Evolutionary conservation across 106 monocot species (phyloP).

Genomic region (Apostasia shenzhenica): DNA sequence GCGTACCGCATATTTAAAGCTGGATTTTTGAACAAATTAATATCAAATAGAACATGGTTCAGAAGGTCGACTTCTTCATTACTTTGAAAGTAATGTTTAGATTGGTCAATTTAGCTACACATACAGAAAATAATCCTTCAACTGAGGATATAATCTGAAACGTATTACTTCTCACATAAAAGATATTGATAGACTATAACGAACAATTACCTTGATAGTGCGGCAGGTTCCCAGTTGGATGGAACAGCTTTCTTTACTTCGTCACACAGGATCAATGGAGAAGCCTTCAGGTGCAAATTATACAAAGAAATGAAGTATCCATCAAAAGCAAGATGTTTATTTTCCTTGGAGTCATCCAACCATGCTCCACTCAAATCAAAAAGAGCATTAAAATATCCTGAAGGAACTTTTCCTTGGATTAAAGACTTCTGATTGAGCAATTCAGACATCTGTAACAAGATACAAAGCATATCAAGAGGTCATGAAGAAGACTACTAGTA

Average conservation of each 20-base stretch:
- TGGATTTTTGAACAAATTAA: not conserved
- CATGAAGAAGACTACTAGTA: not conserved
- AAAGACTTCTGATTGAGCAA: conserved; percentile 80
- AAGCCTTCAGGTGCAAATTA: conserved; percentile 73
- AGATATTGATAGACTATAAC: not conserved
- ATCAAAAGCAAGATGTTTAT: conserved; percentile 81
- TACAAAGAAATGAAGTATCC: conserved; percentile 86
- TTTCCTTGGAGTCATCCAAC: conserved; percentile 66
- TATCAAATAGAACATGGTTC: not conserved
- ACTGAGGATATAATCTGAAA: not conserved
- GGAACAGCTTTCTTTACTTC: conserved; percentile 86
- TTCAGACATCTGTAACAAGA: conserved; percentile 72
- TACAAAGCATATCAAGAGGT: not conserved
- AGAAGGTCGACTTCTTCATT: not conserved
- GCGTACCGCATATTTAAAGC: not conserved
- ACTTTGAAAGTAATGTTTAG: not conserved
- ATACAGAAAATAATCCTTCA: not conserved
- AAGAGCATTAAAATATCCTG: conserved; percentile 89
- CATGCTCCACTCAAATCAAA: conserved; percentile 81
- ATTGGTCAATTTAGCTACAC: not conserved
- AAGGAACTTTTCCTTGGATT: conserved; percentile 86
- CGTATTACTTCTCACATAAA: not conserved
- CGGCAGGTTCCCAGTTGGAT: conserved; percentile 74
- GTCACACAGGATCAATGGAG: conserved; percentile 64
- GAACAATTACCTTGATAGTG: conserved; percentile 49